Percentiles rank a stretch among this genome's conserved stretches.
Conservation (phyloP, 1,139 yeast species). For the Zygosaccharomyces sapae region DNA sequence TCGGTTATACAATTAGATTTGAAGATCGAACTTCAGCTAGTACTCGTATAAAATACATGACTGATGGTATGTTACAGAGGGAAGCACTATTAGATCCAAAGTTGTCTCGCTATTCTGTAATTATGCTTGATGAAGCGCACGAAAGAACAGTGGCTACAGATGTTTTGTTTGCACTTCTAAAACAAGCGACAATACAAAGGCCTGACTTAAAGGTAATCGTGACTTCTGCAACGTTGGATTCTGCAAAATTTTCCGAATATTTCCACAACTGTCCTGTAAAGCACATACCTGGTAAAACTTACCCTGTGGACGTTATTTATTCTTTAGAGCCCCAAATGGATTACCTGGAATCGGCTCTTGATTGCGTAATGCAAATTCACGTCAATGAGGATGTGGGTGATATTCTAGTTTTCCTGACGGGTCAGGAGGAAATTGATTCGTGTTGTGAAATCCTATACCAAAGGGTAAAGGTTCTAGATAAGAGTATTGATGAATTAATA, state of each 20-base stretch:
- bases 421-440: conserved; percentile 91
- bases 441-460: conserved; percentile 73
- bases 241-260: conserved; percentile 73
- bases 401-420: conserved; percentile 78
- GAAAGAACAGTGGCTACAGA: conserved; percentile 95
- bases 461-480: conserved; percentile 62
- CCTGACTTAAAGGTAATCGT: conserved; percentile 76
- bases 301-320: conserved; percentile 77
- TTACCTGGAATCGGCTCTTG: conserved; percentile 75
- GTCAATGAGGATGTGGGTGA: conserved; percentile 75
- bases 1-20: conserved; percentile 84
- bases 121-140: conserved; percentile 94
- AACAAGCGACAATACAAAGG: conserved; percentile 62
- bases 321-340: conserved; percentile 81
- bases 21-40: conserved; percentile 65
- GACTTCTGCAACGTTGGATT: conserved; percentile 90
- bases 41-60: conserved; percentile 78
- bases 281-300: conserved; percentile 83
- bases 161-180: conserved; percentile 78
- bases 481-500: conserved; percentile 58
- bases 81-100: conserved; percentile 76
- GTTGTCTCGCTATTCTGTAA: conserved; percentile 70
- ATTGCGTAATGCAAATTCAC: conserved; percentile 79
- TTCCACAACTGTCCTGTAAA: conserved; percentile 77
- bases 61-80: conserved; percentile 90